Evolutionary conservation across 805 yeast species (phyloP), one percentile per base, ranked within the genome.

Genomic region (Ogataea pilisensis): DNA sequence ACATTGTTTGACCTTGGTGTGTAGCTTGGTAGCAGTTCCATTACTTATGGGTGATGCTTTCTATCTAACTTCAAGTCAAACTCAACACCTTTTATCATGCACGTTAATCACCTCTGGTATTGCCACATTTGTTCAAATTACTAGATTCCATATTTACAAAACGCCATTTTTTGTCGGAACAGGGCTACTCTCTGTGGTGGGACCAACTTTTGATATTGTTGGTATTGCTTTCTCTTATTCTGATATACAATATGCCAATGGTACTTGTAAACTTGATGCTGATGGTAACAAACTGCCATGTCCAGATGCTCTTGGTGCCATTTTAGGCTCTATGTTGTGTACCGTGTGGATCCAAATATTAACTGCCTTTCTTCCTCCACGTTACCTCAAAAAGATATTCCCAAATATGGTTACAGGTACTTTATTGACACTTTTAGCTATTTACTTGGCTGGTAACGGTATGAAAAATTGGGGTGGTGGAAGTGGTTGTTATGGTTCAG

Each of bases 321-420:
- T 86, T 28, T 63, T 85, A 42, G 95, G 80, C 18, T 80, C 91
- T 3, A 79, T 83, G 25, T 68, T 72, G 18, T 71, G 78, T 19
- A 82, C 90, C 61, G 82, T 85, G 0, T 68, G 85, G 36, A 56
- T 86, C 25, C 88, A 83, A 62, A 69, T 86, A 29, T 50, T 72
- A 12, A 56, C 82, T 43, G 79, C 90, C 2, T 85, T 85, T 57
- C 61, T 79, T 40, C 95, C 95, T 2, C 77, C 91, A 3, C 68
- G 64, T 35, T 51, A 66, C 9, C 68, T 85, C 41, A 82, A 82
- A 55, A 76, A 69, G 43, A 53, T 82, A 22, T 85, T 85, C 64
- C 95, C 95, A 7, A 85, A 86, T 18, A 70, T 84, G 45, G 95
- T 86, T 43, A 85, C 91, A 17, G 95, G 95, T 33, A 90, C 93